phyloP scores from a whole-genome alignment of 2,329 filamentous ascomycete genomes.

The Aspergillus caelatus region DNA sequence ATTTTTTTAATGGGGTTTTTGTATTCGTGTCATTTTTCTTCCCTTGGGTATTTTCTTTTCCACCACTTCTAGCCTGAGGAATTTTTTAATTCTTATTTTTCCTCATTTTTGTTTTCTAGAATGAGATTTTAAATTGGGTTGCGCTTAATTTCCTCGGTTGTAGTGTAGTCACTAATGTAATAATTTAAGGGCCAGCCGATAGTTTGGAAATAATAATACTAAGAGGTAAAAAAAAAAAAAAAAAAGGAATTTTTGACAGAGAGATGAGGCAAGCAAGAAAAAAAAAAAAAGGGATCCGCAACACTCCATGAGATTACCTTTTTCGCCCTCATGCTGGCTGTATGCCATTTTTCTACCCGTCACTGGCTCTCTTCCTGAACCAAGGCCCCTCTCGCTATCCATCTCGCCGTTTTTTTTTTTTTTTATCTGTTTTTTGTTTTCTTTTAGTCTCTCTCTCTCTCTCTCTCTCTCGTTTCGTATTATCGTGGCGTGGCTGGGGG shows the following conservation, averaged over 20 bases:
- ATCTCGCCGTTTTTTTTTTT: background rate
- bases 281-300: constrained; percentile 20
- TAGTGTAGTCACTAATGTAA: background rate
- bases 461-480: constrained; percentile 3
- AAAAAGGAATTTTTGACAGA: background rate
- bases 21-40: constrained; percentile 1
- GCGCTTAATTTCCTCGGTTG: constrained; percentile 3
- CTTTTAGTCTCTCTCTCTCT: background rate
- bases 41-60: background rate
- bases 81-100: background rate
- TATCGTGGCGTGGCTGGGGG: constrained; percentile 2
- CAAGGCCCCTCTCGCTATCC: constrained; percentile 20
- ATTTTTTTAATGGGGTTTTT: background rate
- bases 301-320: constrained; percentile 24
- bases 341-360: constrained; percentile 23
- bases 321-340: constrained; percentile 25
- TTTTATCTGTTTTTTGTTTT: constrained; percentile 2
- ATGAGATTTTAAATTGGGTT: background rate
- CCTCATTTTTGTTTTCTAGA: background rate
- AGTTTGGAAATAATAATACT: background rate
- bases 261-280: constrained; percentile 9
- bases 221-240: background rate
- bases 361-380: constrained; percentile 20
- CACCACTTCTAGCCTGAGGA: background rate
- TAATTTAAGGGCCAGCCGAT: background rate